Evolutionary conservation across 75 land plant genomes (phyloP).

Genomic region (Pinus albicaulis): DNA sequence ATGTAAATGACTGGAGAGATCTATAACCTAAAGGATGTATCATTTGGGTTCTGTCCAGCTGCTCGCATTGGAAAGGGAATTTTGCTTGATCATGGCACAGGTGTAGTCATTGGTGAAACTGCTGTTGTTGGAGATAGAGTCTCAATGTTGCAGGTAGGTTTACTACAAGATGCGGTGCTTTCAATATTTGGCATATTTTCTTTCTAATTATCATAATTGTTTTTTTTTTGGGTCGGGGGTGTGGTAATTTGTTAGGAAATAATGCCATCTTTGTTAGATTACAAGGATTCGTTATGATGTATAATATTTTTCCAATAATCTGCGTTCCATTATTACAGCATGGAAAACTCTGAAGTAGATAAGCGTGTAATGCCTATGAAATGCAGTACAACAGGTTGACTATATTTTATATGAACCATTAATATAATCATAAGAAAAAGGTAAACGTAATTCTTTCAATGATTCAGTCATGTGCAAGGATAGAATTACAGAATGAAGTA

Average conservation of each 20-base stretch:
- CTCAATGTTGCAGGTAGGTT: conserved; percentile 78
- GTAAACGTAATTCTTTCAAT: neutral
- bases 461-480: neutral
- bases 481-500: neutral
- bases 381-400: neutral
- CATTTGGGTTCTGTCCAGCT: conserved; percentile 39
- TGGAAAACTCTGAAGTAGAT: neutral
- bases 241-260: too few species aligned
- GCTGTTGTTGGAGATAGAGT: conserved; percentile 89
- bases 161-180: neutral
- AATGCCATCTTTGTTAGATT: neutral
- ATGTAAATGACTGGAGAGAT: conserved; percentile 1
- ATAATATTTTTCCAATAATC: neutral
- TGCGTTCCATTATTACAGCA: neutral
- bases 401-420: neutral
- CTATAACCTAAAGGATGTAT: conserved; percentile 6
- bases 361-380: neutral
- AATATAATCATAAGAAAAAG: neutral
- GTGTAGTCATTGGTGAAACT: conserved; percentile 96
- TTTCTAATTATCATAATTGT: neutral
- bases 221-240: neutral
- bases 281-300: neutral
- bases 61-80: conserved; percentile 90
- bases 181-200: neutral
- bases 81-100: conserved; percentile 87